Evolutionary conservation across 805 yeast genomes (phyloP).

Genomic region (Schizosaccharomyces octosporus): DNA sequence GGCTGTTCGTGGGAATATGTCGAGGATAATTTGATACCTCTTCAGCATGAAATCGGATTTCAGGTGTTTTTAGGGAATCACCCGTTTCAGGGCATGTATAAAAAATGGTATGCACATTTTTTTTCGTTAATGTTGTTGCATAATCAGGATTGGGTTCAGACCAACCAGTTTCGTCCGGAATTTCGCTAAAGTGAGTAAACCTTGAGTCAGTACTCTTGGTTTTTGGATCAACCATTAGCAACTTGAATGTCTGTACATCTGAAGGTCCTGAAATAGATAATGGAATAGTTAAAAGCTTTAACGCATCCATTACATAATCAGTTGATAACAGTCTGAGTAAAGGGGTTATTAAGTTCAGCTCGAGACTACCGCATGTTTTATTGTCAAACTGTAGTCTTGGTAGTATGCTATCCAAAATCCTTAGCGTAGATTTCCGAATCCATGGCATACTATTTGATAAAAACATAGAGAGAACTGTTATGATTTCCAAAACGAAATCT

Average conservation of each 20-base stretch:
- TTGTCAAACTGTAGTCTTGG: conserved; percentile 54
- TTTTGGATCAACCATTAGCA: not conserved
- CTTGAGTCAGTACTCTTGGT: conserved; percentile 24
- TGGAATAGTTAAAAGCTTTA: conserved; percentile 73
- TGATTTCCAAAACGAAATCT: conserved; percentile 42
- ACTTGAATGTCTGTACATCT: conserved; percentile 36
- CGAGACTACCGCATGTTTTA: conserved; percentile 65
- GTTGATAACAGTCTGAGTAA: conserved; percentile 54
- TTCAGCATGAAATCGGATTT: conserved; percentile 13
- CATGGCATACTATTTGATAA: conserved; percentile 52
- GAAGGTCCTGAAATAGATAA: conserved; percentile 65
- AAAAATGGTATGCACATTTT: conserved; percentile 86
- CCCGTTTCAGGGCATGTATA: conserved; percentile 37
- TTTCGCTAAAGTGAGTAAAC: conserved; percentile 75
- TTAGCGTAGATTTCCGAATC: conserved; percentile 64
- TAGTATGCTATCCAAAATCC: conserved; percentile 43
- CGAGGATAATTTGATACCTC: conserved; percentile 21
- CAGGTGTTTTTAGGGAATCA: conserved; percentile 8
- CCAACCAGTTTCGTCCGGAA: conserved; percentile 93
- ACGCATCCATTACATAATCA: conserved; percentile 67
- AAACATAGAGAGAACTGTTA: conserved; percentile 54
- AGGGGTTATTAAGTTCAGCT: conserved; percentile 88
- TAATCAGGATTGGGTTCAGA: conserved; percentile 86
- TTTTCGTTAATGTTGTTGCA: conserved; percentile 67
- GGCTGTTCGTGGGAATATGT: conserved; percentile 17